phyloP scores from a whole-genome alignment of 2,329 filamentous ascomycete species.

The Chrysoporthe cubensis region DNA sequence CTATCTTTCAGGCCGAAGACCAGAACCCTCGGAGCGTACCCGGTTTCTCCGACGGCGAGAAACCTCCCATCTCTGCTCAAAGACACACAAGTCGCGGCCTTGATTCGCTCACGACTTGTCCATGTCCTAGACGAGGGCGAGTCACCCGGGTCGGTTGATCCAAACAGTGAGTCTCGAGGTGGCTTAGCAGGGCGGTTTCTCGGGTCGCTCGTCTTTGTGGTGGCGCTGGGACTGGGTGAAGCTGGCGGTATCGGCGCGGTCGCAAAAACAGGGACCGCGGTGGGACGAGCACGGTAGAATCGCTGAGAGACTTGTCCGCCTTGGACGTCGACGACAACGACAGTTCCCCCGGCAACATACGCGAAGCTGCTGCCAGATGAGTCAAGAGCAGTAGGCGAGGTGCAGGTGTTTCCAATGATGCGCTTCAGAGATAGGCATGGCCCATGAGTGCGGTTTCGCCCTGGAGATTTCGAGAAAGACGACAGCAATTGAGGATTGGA shows the following conservation, averaged over 20 bases:
- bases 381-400: slow-evolving; percentile 84
- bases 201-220: slow-evolving; percentile 67
- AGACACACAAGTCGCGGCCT: slow-evolving; percentile 88
- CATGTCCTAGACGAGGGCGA: slow-evolving; percentile 71
- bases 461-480: slow-evolving; percentile 66
- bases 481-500: slow-evolving; percentile 74
- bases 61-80: slow-evolving; percentile 86
- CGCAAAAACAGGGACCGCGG: slow-evolving; percentile 69
- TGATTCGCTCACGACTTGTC: slow-evolving; percentile 90
- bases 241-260: slow-evolving; percentile 55
- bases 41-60: slow-evolving; percentile 92
- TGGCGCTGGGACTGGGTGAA: slow-evolving; percentile 54
- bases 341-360: slow-evolving; percentile 89
- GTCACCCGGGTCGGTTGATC: slow-evolving; percentile 62
- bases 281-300: slow-evolving; percentile 87
- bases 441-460: slow-evolving; percentile 55
- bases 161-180: slow-evolving; percentile 53
- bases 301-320: slow-evolving; percentile 72
- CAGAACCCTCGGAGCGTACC: slow-evolving; percentile 87
- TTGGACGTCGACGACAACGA: slow-evolving; percentile 83
- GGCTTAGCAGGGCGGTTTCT: slow-evolving; percentile 57
- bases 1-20: slow-evolving; percentile 85
- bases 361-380: slow-evolving; percentile 79
- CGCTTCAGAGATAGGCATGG: slow-evolving; percentile 74
- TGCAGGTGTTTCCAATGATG: slow-evolving; percentile 89